Base-by-base conservation (phyloP, 768 basidiomycete genomes). In the Scleroderma citrinum region DNA sequence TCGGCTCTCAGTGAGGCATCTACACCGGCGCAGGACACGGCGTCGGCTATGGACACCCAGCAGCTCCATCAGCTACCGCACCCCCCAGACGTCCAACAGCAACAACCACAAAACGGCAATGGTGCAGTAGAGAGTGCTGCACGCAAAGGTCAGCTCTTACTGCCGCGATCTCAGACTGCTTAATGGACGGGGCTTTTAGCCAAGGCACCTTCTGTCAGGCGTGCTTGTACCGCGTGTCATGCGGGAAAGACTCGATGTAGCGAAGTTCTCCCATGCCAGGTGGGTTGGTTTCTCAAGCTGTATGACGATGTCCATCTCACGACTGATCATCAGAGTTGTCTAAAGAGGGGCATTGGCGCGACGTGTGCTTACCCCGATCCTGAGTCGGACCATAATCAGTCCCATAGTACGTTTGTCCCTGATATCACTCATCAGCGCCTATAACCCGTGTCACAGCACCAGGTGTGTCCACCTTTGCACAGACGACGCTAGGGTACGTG, bases 191-290 rank as follows among this genome's bases (percentile, higher is more conserved):
- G 46, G 36, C 55, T 42, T 49, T 44, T 62, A 87, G 85, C 85
- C 52, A 88, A 90, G 68, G 84, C 83, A 38, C 86, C 87, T 29
- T 88, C 86, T 38, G 87, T 88, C 47, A 79, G 87, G 55, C 76
- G 87, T 54, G 87, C 87, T 1, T 90, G 87, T 55, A 77, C 81
- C 34, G 83, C 87, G 13, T 90, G 87, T 67, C 87, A 90, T 66
- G 72, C 85, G 44, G 87, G 87, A 45, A 90, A 90, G 70, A 90
- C 87, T 12, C 73, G 87, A 57, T 90, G 87, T 59, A 87, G 85
- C 57, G 87, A 90, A 68, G 81, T 80, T 30, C 74, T 90, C 17
- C 87, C 87, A 7, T 90, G 87, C 67, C 87, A 88, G 80, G 86
- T 85, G 54, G 11, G 67, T 56, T 44, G 39, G 44, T 60, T 53